Conservation (phyloP, 2,329 filamentous ascomycete genomes). For the Emmonsiellopsis sp. region DNA sequence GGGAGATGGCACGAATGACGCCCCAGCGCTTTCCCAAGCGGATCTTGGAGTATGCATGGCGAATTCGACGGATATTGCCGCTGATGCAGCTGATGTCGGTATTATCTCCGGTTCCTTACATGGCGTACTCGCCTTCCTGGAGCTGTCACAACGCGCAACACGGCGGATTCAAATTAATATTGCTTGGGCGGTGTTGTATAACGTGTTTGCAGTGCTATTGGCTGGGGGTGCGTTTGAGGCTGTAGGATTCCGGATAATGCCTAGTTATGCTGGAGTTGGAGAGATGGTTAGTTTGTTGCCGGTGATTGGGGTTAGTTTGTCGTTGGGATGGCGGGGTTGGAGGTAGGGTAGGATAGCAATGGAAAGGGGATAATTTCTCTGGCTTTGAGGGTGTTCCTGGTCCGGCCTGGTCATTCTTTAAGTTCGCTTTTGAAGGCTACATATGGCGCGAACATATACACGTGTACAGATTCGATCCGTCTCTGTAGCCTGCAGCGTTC, state of each 20-base stretch:
- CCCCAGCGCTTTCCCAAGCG: constrained; percentile 60
- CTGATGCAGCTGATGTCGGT: constrained; percentile 58
- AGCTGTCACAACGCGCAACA: constrained; percentile 38
- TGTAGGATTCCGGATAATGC: constrained; percentile 49
- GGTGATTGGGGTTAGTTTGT: constrained; percentile 51
- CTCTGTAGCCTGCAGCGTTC: too few species aligned
- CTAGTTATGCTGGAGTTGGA: constrained; percentile 58
- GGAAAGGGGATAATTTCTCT: neutral
- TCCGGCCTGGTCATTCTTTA: too few species aligned
- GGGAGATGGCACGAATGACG: constrained; percentile 74
- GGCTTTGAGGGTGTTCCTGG: too few species aligned
- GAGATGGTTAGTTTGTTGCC: constrained; percentile 67
- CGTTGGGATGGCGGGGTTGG: constrained; percentile 16
- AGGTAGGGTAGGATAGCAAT: neutral
- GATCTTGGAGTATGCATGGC: constrained; percentile 62
- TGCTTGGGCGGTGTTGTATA: constrained; percentile 61
- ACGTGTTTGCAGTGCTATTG: constrained; percentile 57
- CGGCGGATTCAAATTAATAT: constrained; percentile 58
- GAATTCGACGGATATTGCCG: constrained; percentile 53
- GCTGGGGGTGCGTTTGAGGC: constrained; percentile 51
- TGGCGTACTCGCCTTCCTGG: constrained; percentile 50
- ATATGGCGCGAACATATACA: too few species aligned
- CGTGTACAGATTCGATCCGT: too few species aligned
- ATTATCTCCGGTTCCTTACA: constrained; percentile 49
- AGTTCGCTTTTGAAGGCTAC: too few species aligned